Conservation (phyloP, 805 yeast species). For the Myxozyma monticola region DNA sequence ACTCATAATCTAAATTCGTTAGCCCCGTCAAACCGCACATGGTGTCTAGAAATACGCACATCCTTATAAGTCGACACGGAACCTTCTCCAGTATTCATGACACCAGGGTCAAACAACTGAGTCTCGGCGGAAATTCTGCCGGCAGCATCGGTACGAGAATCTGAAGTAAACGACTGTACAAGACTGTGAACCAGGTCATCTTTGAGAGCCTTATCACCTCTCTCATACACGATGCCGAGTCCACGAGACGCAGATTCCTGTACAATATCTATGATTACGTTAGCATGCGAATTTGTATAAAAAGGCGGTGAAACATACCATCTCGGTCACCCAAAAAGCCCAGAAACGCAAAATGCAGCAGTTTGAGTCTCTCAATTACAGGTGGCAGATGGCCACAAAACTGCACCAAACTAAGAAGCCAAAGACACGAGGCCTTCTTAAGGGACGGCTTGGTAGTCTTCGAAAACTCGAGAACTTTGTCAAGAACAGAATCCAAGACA, state of each 20-base stretch:
- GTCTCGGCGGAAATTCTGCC: constrained; percentile 80
- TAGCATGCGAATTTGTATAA: too few species aligned
- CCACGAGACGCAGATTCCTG: constrained; percentile 94
- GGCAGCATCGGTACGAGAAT: constrained; percentile 42
- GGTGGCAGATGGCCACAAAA: constrained; percentile 56
- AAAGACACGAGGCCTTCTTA: constrained; percentile 72
- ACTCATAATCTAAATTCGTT: constrained; percentile 45
- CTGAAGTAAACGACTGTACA: constrained; percentile 74
- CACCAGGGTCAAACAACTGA: constrained; percentile 79
- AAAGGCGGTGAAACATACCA: constrained; percentile 38
- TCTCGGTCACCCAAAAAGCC: constrained; percentile 76
- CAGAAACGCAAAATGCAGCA: constrained; percentile 74
- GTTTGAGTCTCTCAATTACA: constrained; percentile 49
- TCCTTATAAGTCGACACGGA: constrained; percentile 91
- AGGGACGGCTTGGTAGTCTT: constrained; percentile 68
- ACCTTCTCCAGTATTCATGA: constrained; percentile 67
- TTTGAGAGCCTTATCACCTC: constrained; percentile 65
- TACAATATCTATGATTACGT: constrained; percentile 48
- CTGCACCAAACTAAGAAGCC: constrained; percentile 80
- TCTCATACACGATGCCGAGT: constrained; percentile 73
- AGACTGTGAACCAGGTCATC: constrained; percentile 73
- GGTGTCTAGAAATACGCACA: constrained; percentile 41
- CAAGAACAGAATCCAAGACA: constrained; percentile 44
- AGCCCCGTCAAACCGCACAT: neutral
- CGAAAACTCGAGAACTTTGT: constrained; percentile 53